phyloP scores from a whole-genome alignment of 257 asterid species.

The Forsythia suspensa region DNA sequence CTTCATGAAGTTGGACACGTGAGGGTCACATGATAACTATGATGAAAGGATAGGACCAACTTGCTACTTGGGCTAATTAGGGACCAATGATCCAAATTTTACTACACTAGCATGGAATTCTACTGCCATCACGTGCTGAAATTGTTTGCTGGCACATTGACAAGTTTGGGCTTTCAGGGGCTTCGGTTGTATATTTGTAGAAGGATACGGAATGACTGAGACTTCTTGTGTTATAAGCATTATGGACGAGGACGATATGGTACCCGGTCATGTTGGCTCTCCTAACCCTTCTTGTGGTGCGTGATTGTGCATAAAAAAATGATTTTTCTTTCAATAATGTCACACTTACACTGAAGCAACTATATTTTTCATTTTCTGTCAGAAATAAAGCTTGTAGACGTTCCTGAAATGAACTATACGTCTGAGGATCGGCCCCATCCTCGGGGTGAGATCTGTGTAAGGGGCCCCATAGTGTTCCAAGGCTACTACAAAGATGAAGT shows the following conservation, averaged over 20 bases:
- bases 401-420: slow-evolving; percentile 81
- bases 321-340: not conserved
- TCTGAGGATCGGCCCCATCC: slow-evolving; percentile 75
- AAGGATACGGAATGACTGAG: slow-evolving; percentile 91
- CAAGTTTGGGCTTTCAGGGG: slow-evolving; percentile 41
- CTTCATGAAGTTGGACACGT: not conserved
- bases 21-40: not conserved
- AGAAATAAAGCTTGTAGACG: slow-evolving; percentile 81
- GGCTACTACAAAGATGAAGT: slow-evolving; percentile 76
- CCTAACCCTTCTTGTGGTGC: slow-evolving; percentile 77
- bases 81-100: not conserved
- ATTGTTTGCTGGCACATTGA: not conserved
- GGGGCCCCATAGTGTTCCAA: slow-evolving; percentile 74
- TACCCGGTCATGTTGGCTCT: slow-evolving; percentile 77
- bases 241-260: slow-evolving; percentile 60
- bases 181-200: slow-evolving; percentile 64
- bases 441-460: slow-evolving; percentile 83
- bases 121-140: not conserved
- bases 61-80: not conserved
- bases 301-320: slow-evolving; percentile 15
- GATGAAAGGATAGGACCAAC: not conserved
- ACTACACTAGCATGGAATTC: not conserved
- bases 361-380: slow-evolving; percentile 9
- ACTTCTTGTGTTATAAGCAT: slow-evolving; percentile 66
- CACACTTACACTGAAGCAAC: not conserved